Evolutionary conservation across 805 yeast genomes (phyloP).

Genomic region (Dipodascus geniculatus): DNA sequence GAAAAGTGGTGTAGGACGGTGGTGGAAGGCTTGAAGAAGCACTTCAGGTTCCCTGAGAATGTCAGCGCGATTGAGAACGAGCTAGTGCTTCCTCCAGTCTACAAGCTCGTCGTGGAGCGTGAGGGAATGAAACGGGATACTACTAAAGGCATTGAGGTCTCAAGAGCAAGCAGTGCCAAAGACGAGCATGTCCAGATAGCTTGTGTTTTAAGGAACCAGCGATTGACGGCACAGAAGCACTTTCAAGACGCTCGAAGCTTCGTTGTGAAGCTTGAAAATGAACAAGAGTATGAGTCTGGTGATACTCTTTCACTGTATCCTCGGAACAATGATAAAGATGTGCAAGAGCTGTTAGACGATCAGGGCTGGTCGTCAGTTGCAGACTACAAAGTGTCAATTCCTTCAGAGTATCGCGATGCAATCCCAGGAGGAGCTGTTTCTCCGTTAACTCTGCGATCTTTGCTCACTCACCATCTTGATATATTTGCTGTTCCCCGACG

Average conservation of each 20-base stretch:
- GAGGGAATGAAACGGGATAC: not conserved
- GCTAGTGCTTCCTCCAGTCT: conserved; percentile 30
- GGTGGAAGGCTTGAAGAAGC: conserved; percentile 25
- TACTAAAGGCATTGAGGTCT: conserved; percentile 11
- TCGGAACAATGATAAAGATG: conserved; percentile 49
- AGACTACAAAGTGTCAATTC: conserved; percentile 40
- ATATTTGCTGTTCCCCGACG: conserved; percentile 73
- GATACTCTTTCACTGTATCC: conserved; percentile 76
- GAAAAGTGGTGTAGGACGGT: conserved; percentile 57
- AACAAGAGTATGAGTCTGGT: conserved; percentile 49
- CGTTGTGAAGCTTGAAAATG: conserved; percentile 26
- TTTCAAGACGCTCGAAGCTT: conserved; percentile 83
- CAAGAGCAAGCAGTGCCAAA: conserved; percentile 22
- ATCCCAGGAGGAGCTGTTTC: conserved; percentile 38
- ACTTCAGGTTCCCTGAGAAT: conserved; percentile 11
- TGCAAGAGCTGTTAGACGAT: conserved; percentile 47
- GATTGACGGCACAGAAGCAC: conserved; percentile 63
- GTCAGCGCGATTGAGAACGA: conserved; percentile 23
- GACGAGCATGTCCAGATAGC: conserved; percentile 30
- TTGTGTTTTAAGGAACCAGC: conserved; percentile 27
- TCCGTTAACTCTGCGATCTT: conserved; percentile 55
- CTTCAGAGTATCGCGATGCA: conserved; percentile 22
- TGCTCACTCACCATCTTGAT: conserved; percentile 73
- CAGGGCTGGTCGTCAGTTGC: conserved; percentile 71
- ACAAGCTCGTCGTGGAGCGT: conserved; percentile 13